Evolutionary conservation across 805 yeast species (phyloP).

Genomic region (Lipomyces yamanashiensis): DNA sequence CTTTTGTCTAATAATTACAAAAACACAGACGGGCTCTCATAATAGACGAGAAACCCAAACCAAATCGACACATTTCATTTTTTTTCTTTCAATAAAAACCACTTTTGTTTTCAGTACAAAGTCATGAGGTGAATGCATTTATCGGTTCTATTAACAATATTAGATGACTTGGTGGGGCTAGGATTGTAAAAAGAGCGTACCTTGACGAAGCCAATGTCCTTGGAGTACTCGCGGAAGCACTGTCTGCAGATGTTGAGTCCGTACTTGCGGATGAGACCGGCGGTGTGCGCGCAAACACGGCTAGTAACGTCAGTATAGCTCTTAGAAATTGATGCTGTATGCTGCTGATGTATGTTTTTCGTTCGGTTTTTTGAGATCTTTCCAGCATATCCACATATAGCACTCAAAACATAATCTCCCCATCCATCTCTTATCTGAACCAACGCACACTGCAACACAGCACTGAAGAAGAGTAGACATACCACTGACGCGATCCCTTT

Average conservation of each 20-base stretch:
- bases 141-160: conserved; percentile 16
- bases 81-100: background rate
- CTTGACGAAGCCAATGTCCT: conserved; percentile 99
- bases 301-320: conserved; percentile 26
- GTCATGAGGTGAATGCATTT: conserved; percentile 6
- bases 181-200: conserved; percentile 19
- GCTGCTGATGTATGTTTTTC: background rate
- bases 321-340: background rate
- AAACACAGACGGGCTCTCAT: background rate
- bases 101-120: too few species aligned
- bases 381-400: too few species aligned
- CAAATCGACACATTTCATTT: background rate
- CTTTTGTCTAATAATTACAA: conserved; percentile 6
- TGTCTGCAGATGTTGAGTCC: conserved; percentile 99
- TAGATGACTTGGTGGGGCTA: background rate
- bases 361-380: background rate
- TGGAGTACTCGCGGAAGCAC: conserved; percentile 99
- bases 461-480: conserved; percentile 14
- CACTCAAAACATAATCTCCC: too few species aligned
- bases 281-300: conserved; percentile 98
- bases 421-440: background rate
- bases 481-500: conserved; percentile 99
- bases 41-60: conserved; percentile 1
- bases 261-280: conserved; percentile 97
- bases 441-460: background rate